Evolutionary conservation across 371 early-diverging fungal genomes (phyloP).

Genomic region (Lichtheimia ramosa): DNA sequence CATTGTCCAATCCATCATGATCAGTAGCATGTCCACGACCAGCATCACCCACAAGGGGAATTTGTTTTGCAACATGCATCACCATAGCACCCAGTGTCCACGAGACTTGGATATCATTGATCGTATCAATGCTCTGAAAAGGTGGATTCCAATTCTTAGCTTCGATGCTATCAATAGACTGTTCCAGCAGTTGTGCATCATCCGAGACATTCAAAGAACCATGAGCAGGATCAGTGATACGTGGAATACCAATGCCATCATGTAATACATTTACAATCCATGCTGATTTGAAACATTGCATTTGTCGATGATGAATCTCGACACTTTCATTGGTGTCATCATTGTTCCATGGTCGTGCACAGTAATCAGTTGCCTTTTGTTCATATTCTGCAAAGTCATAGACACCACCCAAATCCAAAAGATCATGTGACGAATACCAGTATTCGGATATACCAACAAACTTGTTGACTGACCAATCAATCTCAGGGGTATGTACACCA

Average conservation of each 20-base stretch:
- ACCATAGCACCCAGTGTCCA: constrained; percentile 93
- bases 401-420: constrained; percentile 74
- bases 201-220: constrained; percentile 28
- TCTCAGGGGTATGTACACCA: constrained; percentile 84
- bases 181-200: constrained; percentile 48
- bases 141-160: constrained; percentile 54
- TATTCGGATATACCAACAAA: constrained; percentile 94
- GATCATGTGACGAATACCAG: constrained; percentile 88
- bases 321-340: constrained; percentile 28
- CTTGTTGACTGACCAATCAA: constrained; percentile 70
- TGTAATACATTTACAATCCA: constrained; percentile 90
- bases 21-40: constrained; percentile 37
- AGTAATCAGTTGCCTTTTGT: constrained; percentile 69
- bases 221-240: constrained; percentile 44
- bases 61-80: constrained; percentile 54
- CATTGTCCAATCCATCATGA: constrained; percentile 24
- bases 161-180: constrained; percentile 52
- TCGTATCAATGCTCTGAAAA: constrained; percentile 78
- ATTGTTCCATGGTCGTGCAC: constrained; percentile 69
- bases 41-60: constrained; percentile 33
- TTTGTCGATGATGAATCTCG: constrained; percentile 60
- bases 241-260: constrained; percentile 85
- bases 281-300: constrained; percentile 93
- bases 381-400: constrained; percentile 76
- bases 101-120: constrained; percentile 80